Evolutionary conservation across 2,329 filamentous ascomycete species (phyloP).

Genomic region (Claviceps fusiformis): DNA sequence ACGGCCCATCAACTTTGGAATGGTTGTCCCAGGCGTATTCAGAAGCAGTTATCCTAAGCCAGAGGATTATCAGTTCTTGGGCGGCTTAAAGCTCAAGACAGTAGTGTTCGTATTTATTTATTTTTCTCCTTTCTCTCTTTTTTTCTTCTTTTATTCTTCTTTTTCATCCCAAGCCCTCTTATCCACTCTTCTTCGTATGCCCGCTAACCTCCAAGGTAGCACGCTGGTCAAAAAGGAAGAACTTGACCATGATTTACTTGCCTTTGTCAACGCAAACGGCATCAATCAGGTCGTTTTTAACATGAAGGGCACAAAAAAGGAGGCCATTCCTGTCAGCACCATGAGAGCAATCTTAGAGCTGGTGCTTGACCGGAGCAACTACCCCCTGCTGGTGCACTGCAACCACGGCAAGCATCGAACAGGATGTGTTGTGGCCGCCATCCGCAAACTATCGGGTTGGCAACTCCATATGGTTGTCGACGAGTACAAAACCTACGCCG

Average conservation of each 20-base stretch:
- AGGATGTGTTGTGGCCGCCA: slow-evolving; percentile 71
- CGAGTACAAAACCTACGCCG: slow-evolving; percentile 59
- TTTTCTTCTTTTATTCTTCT: no score
- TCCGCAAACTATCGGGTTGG: slow-evolving; percentile 63
- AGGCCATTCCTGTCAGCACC: slow-evolving; percentile 49
- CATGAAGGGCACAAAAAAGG: slow-evolving; percentile 81
- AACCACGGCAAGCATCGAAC: slow-evolving; percentile 92
- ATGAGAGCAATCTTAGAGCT: slow-evolving; percentile 61
- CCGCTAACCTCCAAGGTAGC: slow-evolving; percentile 22
- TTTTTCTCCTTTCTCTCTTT: not conserved
- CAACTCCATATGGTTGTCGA: slow-evolving; percentile 45
- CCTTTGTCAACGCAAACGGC: slow-evolving; percentile 51
- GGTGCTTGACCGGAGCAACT: slow-evolving; percentile 57
- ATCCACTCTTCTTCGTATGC: no score
- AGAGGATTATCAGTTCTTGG: slow-evolving; percentile 58
- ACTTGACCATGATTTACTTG: slow-evolving; percentile 32
- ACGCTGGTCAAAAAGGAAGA: slow-evolving; percentile 52
- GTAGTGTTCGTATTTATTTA: slow-evolving; percentile 47
- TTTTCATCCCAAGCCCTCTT: no score
- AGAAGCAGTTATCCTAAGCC: slow-evolving; percentile 67
- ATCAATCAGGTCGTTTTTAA: slow-evolving; percentile 65
- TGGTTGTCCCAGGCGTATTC: slow-evolving; percentile 62
- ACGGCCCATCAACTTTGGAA: slow-evolving; percentile 59
- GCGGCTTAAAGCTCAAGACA: slow-evolving; percentile 57
- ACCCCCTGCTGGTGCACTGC: slow-evolving; percentile 79